Percentiles rank a stretch among this genome's conserved stretches.
Evolutionary conservation across 1,139 yeast species (phyloP).

Genomic region (Nadsonia commutata): DNA sequence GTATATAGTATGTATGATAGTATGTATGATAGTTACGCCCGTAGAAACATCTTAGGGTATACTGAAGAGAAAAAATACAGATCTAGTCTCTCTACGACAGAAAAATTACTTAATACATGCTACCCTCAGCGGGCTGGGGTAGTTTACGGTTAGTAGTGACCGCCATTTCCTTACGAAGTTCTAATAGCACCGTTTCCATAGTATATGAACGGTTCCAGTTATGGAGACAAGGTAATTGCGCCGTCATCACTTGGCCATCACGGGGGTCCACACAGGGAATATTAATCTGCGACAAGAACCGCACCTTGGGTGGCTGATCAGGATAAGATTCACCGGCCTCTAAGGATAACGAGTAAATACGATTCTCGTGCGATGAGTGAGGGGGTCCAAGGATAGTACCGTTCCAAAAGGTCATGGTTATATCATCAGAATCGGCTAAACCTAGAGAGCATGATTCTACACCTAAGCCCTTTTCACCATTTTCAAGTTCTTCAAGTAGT

Average conservation of each 20-base stretch:
- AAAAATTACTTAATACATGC: slow-evolving; percentile 39
- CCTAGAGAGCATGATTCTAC: slow-evolving; percentile 96
- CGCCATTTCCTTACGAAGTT: slow-evolving; percentile 79
- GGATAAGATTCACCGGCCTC: slow-evolving; percentile 82
- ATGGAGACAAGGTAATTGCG: slow-evolving; percentile 53
- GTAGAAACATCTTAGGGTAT: too few species aligned
- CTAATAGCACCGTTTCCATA: slow-evolving; percentile 83
- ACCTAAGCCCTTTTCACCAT: slow-evolving; percentile 95
- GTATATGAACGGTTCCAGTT: slow-evolving; percentile 82
- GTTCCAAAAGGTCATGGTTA: slow-evolving; percentile 86
- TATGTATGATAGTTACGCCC: too few species aligned
- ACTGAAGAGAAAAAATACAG: too few species aligned
- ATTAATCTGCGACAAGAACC: slow-evolving; percentile 70
- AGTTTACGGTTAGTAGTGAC: slow-evolving; percentile 67
- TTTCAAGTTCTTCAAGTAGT: slow-evolving; percentile 86
- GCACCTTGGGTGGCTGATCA: slow-evolving; percentile 70
- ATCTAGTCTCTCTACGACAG: too few species aligned
- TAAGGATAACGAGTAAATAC: slow-evolving; percentile 73
- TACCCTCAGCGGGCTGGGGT: slow-evolving; percentile 84
- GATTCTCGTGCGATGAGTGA: slow-evolving; percentile 81
- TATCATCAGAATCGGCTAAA: slow-evolving; percentile 73
- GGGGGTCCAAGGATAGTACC: slow-evolving; percentile 97
- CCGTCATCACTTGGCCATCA: slow-evolving; percentile 48
- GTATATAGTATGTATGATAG: too few species aligned
- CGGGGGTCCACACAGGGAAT: slow-evolving; percentile 69